Percentiles rank a stretch among this genome's conserved stretches.
Conservation (phyloP, 2,329 filamentous ascomycete genomes). For the Botrytis byssoidea region DNA sequence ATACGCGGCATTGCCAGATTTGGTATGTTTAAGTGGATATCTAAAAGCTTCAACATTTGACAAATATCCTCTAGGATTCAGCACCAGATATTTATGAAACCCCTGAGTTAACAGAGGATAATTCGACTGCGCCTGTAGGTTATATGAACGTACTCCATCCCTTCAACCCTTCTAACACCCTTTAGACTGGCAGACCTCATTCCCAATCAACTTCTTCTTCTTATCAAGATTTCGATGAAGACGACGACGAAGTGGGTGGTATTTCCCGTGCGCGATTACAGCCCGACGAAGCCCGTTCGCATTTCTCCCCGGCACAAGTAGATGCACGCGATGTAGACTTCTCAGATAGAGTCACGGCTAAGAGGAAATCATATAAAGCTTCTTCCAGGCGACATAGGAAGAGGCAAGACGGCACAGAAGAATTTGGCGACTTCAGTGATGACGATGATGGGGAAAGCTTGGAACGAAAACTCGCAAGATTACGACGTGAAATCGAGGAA, state of each 20-base stretch:
- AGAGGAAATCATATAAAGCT: conserved; percentile 79
- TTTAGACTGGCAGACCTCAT: conserved; percentile 45
- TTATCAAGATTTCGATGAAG: conserved; percentile 61
- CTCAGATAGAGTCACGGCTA: conserved; percentile 80
- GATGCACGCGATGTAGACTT: conserved; percentile 81
- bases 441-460: conserved; percentile 74
- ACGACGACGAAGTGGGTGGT: conserved; percentile 60
- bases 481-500: conserved; percentile 80
- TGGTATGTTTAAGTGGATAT: conserved; percentile 50
- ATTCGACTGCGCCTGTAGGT: conserved; percentile 76
- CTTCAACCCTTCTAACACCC: conserved; percentile 16
- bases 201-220: conserved; percentile 54
- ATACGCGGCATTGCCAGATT: conserved; percentile 76
- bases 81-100: conserved; percentile 97
- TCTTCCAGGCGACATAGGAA: conserved; percentile 66
- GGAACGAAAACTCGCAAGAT: conserved; percentile 73
- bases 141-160: not conserved
- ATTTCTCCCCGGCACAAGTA: conserved; percentile 73
- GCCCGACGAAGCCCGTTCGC: conserved; percentile 73
- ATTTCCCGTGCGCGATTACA: conserved; percentile 77
- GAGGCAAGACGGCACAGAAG: conserved; percentile 61
- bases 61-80: conserved; percentile 60
- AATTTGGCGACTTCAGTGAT: conserved; percentile 73
- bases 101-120: conserved; percentile 86
- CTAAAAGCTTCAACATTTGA: conserved; percentile 6